Evolutionary conservation across 495 filamentous ascomycete genomes (phyloP), one percentile per base, ranked within the genome.

Genomic region (Aspergillus cristatus): DNA sequence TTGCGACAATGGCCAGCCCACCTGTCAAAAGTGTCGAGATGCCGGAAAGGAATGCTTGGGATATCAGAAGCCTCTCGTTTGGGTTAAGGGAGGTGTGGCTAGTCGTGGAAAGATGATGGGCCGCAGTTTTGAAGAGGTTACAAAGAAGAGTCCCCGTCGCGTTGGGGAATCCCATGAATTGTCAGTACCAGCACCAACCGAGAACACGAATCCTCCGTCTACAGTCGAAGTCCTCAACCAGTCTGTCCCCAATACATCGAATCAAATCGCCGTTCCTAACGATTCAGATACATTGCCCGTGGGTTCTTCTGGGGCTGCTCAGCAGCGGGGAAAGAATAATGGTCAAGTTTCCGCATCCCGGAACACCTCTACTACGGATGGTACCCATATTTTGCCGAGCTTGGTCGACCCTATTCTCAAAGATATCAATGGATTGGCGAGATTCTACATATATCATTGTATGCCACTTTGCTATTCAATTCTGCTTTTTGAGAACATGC

Each of bases 11-110:
- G 68, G 70, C 32, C 71, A 69, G 17, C 78, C 78, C 4, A 69
- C 70, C 35, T 81, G 78, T 50, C 68, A 69, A 41, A 79, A 79
- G 42, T 81, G 78, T 54, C 65, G 67, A 32, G 73, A 79, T 65
- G 72, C 73, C 54, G 71, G 72, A 38, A 71, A 78, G 41, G 66
- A 75, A 53, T 81, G 77, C 48, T 57, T 70, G 35, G 76, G 76
- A 29, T 81, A 81, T 51, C 72, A 78, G 55, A 70, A 70, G 42
- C 66, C 66, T 14, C 48, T 70, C 37, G 60, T 70, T 8, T 70
- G 66, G 66, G 66, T 70, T n/a, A 70, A 70, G 35, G 66, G 65
- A 39, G 65, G 66, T 28, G 63, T 70, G 35, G 64, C 63, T 18
- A 70, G 66, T 48, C 66, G 66, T 20, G 66, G 66, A 28, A 68